Percentiles rank a stretch among this genome's conserved stretches.
These are phyloP conservation scores for Cyclocybe cylindracea DNA, from an alignment of 768 basidiomycete species.

Conservation along the genomic window DNA sequence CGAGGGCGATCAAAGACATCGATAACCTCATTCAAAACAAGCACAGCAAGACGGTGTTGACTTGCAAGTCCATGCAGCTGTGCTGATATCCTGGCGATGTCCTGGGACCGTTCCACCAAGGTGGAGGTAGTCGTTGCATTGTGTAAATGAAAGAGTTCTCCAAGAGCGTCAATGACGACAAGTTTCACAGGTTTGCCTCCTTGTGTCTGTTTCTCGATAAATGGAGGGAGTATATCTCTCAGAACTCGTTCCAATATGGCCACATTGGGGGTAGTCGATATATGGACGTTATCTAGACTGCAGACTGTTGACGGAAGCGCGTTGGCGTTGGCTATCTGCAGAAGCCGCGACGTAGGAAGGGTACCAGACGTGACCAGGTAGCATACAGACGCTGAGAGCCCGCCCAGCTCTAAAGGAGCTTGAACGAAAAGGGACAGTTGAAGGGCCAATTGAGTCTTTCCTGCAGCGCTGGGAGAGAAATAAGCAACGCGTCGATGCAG, in stretches of 20 bases:
- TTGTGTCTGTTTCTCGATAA: conserved; percentile 38
- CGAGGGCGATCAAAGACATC: conserved; percentile 61
- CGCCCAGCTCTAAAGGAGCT: conserved; percentile 56
- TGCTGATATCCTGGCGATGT: conserved; percentile 65
- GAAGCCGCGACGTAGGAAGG: conserved; percentile 67
- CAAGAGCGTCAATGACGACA: conserved; percentile 85
- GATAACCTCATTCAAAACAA: conserved; percentile 88
- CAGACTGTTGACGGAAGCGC: conserved; percentile 45
- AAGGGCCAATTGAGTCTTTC: conserved; percentile 91
- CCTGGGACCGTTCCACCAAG: conserved; percentile 72
- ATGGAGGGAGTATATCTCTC: conserved; percentile 50
- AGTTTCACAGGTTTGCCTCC: conserved; percentile 66
- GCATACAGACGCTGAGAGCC: conserved; percentile 67
- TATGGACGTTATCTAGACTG: conserved; percentile 60
- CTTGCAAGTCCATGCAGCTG: conserved; percentile 72
- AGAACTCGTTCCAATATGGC: conserved; percentile 57
- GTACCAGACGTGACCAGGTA: conserved; percentile 75
- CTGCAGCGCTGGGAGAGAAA: conserved; percentile 67
- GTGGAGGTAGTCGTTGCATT: conserved; percentile 60
- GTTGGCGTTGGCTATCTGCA: conserved; percentile 62
- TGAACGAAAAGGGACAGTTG: conserved; percentile 83
- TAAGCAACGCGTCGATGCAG: conserved; percentile 1
- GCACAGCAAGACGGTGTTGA: conserved; percentile 63
- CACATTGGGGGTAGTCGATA: conserved; percentile 56
- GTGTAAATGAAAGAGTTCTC: conserved; percentile 76